Base-by-base conservation (phyloP, 176 grass and related monocot genomes). In the Zoysia pacifica region DNA sequence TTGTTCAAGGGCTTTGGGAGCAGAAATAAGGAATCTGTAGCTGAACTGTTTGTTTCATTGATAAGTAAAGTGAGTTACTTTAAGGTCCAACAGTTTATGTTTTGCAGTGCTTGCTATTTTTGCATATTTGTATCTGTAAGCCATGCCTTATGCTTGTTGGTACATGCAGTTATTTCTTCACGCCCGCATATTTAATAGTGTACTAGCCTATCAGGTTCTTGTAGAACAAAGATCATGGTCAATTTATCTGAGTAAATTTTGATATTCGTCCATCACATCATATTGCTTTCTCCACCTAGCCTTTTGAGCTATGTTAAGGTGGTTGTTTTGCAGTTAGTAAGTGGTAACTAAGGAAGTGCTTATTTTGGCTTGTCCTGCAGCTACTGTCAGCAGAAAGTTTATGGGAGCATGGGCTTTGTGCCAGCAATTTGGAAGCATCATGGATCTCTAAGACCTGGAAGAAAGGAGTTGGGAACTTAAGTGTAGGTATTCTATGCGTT, bases 391-490 rank as follows among this genome's bases (percentile, higher is more conserved):
- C 80, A 41, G 69, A 94, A 61, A 82, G 81, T 62, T 93, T 97
- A 76, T 97, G 95, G 95, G 63, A 85, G 87, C 80, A 87, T 15
- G 95, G 95, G 15, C 82, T 97, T 59, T 97, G 91, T 16, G 95
- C 88, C 40, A 97, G 92, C 80, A 87, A 80, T 73, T 89, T 80
- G 5, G 92, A 97, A 87, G 95, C 85, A 47, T 88, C 86, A 41
- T 94, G 95, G 95, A 86, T 97, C 80, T 85, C 58, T 50, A 97
- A 97, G 78, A 83, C 54, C 3, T 87, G 86, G 78, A 74, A 81
- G 73, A 91, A 82, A 65, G 84, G 80, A 46, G 48, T 81, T n/a
- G 88, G 88, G 14, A 89, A 91, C 53, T 78, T 97, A 87, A 94
- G 19, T 83, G 95, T 94, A 93, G 62, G 87, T 66, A 49, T 60